Evolutionary conservation across 345 rosid species (phyloP).

Genomic region (Cochlearia excelsa): DNA sequence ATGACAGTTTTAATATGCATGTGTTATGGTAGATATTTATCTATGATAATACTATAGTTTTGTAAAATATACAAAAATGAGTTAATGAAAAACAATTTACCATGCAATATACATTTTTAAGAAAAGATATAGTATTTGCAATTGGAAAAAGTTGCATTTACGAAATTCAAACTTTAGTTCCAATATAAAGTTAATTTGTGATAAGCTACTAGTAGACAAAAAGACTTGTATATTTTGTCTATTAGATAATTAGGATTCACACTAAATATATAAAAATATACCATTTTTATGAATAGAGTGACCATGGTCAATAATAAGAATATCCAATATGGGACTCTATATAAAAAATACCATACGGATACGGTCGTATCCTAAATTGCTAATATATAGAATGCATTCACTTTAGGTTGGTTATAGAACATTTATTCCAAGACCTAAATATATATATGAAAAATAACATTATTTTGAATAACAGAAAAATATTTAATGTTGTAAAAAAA

Average conservation of each 20-base stretch:
- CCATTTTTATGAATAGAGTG: neutral
- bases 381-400: constrained; percentile 4
- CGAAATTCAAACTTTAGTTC: too few species aligned
- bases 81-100: too few species aligned
- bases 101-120: too few species aligned
- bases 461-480: neutral
- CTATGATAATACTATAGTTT: too few species aligned
- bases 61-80: too few species aligned
- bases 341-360: neutral
- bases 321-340: neutral
- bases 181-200: too few species aligned
- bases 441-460: neutral
- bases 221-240: neutral
- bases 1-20: too few species aligned
- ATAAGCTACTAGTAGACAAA: too few species aligned
- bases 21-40: too few species aligned
- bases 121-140: too few species aligned
- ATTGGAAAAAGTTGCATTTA: too few species aligned
- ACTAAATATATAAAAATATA: neutral
- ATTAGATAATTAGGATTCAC: neutral
- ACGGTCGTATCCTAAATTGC: neutral
- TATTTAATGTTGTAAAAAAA: constrained; percentile 1
- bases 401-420: constrained; percentile 4
- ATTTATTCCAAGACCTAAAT: neutral
- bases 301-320: constrained; percentile 15